phyloP scores from a whole-genome alignment of 2,329 filamentous ascomycete genomes.

The Fusarium solani-melongenae region DNA sequence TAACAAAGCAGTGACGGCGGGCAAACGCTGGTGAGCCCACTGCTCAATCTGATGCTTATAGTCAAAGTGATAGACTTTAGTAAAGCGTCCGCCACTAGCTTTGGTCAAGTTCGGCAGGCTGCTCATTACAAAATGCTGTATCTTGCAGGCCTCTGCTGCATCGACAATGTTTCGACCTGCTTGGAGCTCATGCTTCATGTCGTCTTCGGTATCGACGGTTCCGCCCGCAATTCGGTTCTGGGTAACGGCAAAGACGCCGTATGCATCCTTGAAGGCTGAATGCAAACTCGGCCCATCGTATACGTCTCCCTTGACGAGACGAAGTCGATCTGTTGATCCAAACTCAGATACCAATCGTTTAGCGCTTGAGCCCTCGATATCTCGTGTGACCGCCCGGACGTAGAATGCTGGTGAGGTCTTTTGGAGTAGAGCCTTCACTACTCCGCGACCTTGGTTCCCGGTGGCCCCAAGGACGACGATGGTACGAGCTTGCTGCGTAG shows the following conservation, averaged over 20 bases:
- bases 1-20: constrained; percentile 13
- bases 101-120: constrained; percentile 17
- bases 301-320: background rate
- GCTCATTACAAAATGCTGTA: constrained; percentile 30
- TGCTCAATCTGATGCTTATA: constrained; percentile 23
- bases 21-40: constrained; percentile 1
- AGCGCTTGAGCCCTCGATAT: background rate
- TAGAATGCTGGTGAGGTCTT: background rate
- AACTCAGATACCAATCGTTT: background rate
- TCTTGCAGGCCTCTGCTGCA: constrained; percentile 11
- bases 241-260: constrained; percentile 27
- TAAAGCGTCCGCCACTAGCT: constrained; percentile 9
- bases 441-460: constrained; percentile 6
- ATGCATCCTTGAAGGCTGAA: background rate
- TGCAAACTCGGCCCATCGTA: constrained; percentile 18
- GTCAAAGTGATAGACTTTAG: constrained; percentile 23
- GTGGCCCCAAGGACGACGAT: constrained; percentile 22
- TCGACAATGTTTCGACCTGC: constrained; percentile 25
- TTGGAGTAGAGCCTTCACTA: background rate
- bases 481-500: background rate
- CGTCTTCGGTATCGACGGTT: constrained; percentile 10
- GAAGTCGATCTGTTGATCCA: background rate
- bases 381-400: background rate
- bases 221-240: constrained; percentile 11
- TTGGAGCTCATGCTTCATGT: constrained; percentile 22